Evolutionary conservation across 2,329 filamentous ascomycete genomes (phyloP), one percentile per base, ranked within the genome.

Genomic region (Fusarium sp.): DNA sequence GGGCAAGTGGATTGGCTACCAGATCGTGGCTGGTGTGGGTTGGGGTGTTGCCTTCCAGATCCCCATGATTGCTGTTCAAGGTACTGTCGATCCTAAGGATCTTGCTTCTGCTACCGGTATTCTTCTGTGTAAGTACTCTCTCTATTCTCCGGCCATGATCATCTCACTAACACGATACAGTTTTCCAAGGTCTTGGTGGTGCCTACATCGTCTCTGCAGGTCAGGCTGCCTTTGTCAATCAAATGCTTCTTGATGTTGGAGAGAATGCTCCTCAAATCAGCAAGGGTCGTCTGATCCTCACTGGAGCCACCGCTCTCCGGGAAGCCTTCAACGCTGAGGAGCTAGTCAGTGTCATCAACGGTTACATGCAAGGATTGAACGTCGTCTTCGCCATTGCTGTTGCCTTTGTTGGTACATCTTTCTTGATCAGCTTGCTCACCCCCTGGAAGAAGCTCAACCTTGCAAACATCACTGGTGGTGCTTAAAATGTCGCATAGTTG

Each of bases 361-460:
- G 87, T 0, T 92, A 92, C 78, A 91, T 86, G 70, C 78, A 86
- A 53, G 86, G 87, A 0, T 86, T 90, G 70, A 88, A 90, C 73
- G 88, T 90, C 9, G 82, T 84, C 6, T 86, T 89, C 39, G 90
- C 87, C 11, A 81, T 90, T 66, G 83, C 83, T 15, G 81, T 84
- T 20, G 74, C 89, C 6, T 83, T 82, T 30, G 81, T 78, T 3
- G 82, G 81, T 4, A 52, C 83, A 26, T 76, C 81, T 0, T 75
- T 79, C 6, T 33, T 81, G 5, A 56, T 81, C 19, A 73, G 74
- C 17, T 58, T 80, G 6, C 73, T 63, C 26, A 78, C 77, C 10
- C 75, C 74, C 26, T 83, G 82, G 82, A 74, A 71, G 62, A 80
- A 76, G 70, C 76, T 80, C 47, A 74, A 78, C 51, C 74, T 70